Evolutionary conservation across 192 early-diverging fungal genomes (phyloP), one percentile per base, ranked within the genome.

Genomic region (Linderina pennispora): DNA sequence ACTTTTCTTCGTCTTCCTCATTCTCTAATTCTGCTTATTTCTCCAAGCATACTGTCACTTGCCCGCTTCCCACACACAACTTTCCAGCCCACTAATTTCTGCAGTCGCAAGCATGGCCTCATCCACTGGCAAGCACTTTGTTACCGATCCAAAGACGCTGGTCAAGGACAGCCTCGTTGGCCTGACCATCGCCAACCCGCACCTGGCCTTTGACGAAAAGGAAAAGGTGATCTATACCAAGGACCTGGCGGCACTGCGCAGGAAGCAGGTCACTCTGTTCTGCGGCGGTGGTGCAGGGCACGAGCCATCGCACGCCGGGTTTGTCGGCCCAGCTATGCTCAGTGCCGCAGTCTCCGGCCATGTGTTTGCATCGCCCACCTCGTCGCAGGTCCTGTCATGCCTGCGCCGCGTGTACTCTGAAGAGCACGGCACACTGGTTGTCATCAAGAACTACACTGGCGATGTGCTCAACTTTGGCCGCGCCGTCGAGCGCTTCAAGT

Each of bases 401-500:
- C 58, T 92, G 36, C 64, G 84, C 33, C 67, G 66, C 4, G 69
- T 80, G 11, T 72, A 80, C 40, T 78, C 79, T 3, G 69, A 72
- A 25, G 55, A 74, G 23, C 67, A 84, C 20, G 90, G 88, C 19
- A 81, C 81, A 8, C 53, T 92, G 24, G 75, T 89, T 2, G 74
- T 92, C 10, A 79, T 91, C 74, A 92, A 89, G 65, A 92, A 92
- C 65, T 92, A 92, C 53, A 92, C 90, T 0, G 90, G 88, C 33
- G 82, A 86, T 49, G 74, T 79, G 41, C 67, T 83, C 8, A 80
- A 85, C 64, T 93, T 93, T 80, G 87, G 86, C 17, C 70, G 83
- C 3, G 90, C 90, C 6, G 80, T 88, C 4, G 86, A 81, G 63
- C 76, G 81, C 9, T 80, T 82, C 67, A 91, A 88, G 62, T 78